A percentile compares a stretch with the other conserved stretches of the same genome.
phyloP scores from a whole-genome alignment of 1,284 basidiomycete genomes.

The Apiotrichum montevideense region DNA sequence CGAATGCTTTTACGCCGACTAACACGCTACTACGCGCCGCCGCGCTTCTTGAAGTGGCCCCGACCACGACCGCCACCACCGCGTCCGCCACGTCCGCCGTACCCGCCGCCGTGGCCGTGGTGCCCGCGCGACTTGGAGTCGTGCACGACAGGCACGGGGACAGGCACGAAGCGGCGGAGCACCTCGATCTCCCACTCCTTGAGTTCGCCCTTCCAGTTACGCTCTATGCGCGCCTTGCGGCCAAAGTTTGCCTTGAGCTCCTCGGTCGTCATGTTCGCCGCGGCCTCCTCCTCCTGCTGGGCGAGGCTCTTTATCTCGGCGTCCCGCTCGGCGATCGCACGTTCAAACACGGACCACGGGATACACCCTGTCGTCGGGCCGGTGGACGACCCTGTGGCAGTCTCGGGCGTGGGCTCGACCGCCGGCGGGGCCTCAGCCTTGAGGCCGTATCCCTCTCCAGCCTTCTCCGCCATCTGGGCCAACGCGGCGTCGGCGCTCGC shows the following conservation, averaged over 20 bases:
- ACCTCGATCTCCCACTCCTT: slow-evolving; percentile 46
- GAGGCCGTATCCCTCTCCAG: no score
- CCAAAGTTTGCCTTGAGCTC: slow-evolving; percentile 25
- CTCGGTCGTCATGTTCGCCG: slow-evolving; percentile 47
- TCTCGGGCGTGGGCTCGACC: neutral
- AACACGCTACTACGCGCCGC: no score
- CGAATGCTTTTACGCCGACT: no score
- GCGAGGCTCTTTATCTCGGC: slow-evolving; percentile 47
- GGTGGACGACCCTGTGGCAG: neutral
- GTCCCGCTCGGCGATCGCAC: slow-evolving; percentile 51
- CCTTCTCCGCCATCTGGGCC: slow-evolving; percentile 28
- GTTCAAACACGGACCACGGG: slow-evolving; percentile 70
- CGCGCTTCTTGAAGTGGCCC: no score
- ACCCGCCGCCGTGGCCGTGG: neutral
- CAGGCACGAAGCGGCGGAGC: slow-evolving; percentile 35
- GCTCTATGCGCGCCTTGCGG: slow-evolving; percentile 55
- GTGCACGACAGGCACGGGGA: slow-evolving; percentile 26
- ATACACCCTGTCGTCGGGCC: slow-evolving; percentile 52
- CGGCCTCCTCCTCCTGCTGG: slow-evolving; percentile 41
- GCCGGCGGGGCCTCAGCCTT: slow-evolving; percentile 32
- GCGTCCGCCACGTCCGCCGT: no score
- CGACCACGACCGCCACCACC: no score
- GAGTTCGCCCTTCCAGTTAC: slow-evolving; percentile 25
- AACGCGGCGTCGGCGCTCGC: neutral
- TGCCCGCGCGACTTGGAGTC: slow-evolving; percentile 11